Conservation (phyloP, 2,329 filamentous ascomycete species). For the Pezizomycotina sp. region DNA sequence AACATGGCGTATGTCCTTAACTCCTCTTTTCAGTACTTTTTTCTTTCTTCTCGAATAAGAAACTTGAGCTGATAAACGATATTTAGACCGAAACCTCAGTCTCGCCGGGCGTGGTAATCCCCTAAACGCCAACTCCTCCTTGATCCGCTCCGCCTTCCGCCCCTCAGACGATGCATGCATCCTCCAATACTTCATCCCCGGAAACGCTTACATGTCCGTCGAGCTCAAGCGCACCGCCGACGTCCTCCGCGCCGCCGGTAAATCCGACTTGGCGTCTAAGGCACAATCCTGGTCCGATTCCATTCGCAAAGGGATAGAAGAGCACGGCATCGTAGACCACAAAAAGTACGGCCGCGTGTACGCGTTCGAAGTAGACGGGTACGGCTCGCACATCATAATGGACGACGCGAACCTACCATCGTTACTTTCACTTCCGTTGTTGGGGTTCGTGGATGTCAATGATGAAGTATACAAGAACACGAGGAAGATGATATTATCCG, state of each 20-base stretch:
- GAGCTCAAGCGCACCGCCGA: constrained; percentile 61
- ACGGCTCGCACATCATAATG: constrained; percentile 68
- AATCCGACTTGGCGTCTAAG: constrained; percentile 24
- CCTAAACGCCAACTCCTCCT: constrained; percentile 62
- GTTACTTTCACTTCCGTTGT: constrained; percentile 56
- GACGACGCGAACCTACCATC: constrained; percentile 81
- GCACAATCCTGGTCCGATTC: constrained; percentile 42
- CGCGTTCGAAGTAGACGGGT: constrained; percentile 77
- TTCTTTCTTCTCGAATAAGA: background rate
- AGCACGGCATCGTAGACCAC: constrained; percentile 66
- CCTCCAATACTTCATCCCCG: constrained; percentile 83
- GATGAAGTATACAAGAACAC: constrained; percentile 76
- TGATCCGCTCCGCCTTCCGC: constrained; percentile 80
- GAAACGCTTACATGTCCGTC: constrained; percentile 90
- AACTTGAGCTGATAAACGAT: constrained; percentile 1
- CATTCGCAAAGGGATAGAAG: constrained; percentile 63
- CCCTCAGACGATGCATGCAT: constrained; percentile 93
- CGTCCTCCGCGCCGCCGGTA: constrained; percentile 38
- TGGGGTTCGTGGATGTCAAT: constrained; percentile 52
- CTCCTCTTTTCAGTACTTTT: background rate
- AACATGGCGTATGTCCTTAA: constrained; percentile 46
- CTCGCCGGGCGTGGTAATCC: constrained; percentile 80
- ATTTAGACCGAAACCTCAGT: constrained; percentile 62
- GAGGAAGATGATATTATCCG: constrained; percentile 60
- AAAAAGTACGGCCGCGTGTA: constrained; percentile 63